Conservation (phyloP, 352 stramenopile genomes). For the Pythium monospermum region DNA sequence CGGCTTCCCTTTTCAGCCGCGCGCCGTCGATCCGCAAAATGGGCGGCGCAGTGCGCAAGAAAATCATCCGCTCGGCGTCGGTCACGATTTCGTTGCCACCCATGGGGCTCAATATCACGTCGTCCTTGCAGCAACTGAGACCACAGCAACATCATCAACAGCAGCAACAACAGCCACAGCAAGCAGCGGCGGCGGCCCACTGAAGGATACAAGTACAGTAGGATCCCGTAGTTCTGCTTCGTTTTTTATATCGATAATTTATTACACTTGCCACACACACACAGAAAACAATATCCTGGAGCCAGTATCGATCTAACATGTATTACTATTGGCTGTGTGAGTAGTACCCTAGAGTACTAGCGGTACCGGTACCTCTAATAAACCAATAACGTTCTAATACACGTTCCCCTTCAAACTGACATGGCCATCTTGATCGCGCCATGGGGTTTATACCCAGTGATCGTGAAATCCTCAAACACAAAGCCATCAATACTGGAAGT, state of each 20-base stretch:
- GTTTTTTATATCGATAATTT: not conserved
- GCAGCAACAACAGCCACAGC: conserved; percentile 8
- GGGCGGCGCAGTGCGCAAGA: conserved; percentile 58
- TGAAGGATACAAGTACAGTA: too few relatives aligned
- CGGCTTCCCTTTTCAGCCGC: conserved; percentile 45
- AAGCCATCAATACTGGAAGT: conserved; percentile 94
- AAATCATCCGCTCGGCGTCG: conserved; percentile 52
- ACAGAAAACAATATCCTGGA: too few relatives aligned
- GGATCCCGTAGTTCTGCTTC: too few relatives aligned
- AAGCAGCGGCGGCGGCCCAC: conserved; percentile 1
- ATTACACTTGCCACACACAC: not conserved
- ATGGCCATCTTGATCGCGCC: conserved; percentile 99
- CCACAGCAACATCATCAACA: conserved; percentile 14
- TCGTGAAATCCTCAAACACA: conserved; percentile 93
- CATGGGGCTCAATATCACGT: conserved; percentile 61
- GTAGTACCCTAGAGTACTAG: too few relatives aligned
- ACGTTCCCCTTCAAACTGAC: conserved; percentile 86
- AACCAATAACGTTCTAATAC: too few relatives aligned
- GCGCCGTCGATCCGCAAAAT: conserved; percentile 60
- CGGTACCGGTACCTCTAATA: too few relatives aligned
- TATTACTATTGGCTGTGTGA: too few relatives aligned
- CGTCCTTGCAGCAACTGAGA: conserved; percentile 44
- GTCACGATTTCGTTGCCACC: conserved; percentile 72
- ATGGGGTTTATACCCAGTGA: conserved; percentile 95
- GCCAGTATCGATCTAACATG: too few relatives aligned